phyloP scores from a whole-genome alignment of 805 yeast species.

The Ogataea naganishii region DNA sequence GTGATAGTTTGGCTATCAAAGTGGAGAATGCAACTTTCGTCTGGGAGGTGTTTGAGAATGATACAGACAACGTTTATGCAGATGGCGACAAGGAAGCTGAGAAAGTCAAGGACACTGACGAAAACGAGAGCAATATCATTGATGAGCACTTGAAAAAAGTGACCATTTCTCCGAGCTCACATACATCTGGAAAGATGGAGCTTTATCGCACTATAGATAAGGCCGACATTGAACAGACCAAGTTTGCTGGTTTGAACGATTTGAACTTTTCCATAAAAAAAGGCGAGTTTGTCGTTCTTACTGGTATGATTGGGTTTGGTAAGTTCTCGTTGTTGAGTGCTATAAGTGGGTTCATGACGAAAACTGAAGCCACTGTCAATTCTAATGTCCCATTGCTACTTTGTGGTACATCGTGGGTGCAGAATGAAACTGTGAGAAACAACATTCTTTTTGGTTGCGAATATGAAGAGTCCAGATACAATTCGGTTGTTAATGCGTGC shows the following conservation, averaged over 20 bases:
- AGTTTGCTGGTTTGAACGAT: conserved; percentile 38
- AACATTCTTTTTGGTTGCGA: conserved; percentile 43
- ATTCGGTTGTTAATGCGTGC: conserved; percentile 38
- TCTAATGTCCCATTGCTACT: conserved; percentile 42
- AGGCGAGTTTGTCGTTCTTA: conserved; percentile 61
- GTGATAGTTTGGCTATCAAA: too few relatives aligned
- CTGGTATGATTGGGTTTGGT: conserved; percentile 76
- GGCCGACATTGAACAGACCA: conserved; percentile 13
- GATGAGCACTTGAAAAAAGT: too few relatives aligned
- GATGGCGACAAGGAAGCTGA: too few relatives aligned
- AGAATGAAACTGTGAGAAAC: conserved; percentile 40
- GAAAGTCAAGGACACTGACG: too few relatives aligned
- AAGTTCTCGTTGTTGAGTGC: conserved; percentile 60
- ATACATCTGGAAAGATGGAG: too few relatives aligned
- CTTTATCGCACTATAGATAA: too few relatives aligned
- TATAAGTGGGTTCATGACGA: conserved; percentile 54
- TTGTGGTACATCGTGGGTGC: conserved; percentile 47
- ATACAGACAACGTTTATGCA: conserved; percentile 17
- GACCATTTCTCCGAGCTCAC: too few relatives aligned
- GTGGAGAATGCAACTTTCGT: conserved; percentile 51
- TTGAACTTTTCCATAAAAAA: conserved; percentile 42
- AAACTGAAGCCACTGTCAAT: conserved; percentile 35
- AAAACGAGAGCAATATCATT: too few relatives aligned
- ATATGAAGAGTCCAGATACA: conserved; percentile 32
- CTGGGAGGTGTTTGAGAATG: conserved; percentile 53